Conservation (phyloP, 2,329 filamentous ascomycete species). For the Ophidiomyces ophidiicola region DNA sequence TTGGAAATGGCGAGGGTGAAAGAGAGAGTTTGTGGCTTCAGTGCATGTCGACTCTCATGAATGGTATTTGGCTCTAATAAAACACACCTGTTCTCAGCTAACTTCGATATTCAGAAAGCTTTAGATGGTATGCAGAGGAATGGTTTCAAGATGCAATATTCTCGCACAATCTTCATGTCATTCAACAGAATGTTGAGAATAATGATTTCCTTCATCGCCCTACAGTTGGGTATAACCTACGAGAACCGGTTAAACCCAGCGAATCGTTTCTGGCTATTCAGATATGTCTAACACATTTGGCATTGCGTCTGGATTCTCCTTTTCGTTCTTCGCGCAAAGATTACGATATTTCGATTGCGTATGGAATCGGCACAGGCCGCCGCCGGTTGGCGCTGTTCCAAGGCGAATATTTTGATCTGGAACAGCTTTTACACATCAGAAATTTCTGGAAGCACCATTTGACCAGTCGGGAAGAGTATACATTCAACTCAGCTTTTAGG, state of each 20-base stretch:
- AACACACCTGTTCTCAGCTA: slow-evolving; percentile 18
- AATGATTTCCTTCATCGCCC: slow-evolving; percentile 5
- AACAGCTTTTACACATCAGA: slow-evolving; percentile 28
- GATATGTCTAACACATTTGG: slow-evolving; percentile 24
- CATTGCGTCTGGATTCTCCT: slow-evolving; percentile 21
- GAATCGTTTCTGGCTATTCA: slow-evolving; percentile 19
- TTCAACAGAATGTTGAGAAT: neutral
- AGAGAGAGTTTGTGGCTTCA: slow-evolving; percentile 24
- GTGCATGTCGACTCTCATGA: slow-evolving; percentile 22
- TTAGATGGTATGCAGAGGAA: neutral
- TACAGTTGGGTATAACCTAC: neutral
- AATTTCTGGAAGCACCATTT: slow-evolving; percentile 35
- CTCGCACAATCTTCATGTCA: neutral
- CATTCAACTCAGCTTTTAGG: slow-evolving; percentile 20
- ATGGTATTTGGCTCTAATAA: too few species aligned
- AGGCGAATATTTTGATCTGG: slow-evolving; percentile 20
- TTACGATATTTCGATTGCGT: slow-evolving; percentile 25
- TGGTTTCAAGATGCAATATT: neutral
- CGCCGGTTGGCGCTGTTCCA: slow-evolving; percentile 13
- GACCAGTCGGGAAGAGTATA: slow-evolving; percentile 21
- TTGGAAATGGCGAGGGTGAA: slow-evolving; percentile 19
- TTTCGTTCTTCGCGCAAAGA: slow-evolving; percentile 21
- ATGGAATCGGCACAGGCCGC: slow-evolving; percentile 14
- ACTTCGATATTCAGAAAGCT: slow-evolving; percentile 3
- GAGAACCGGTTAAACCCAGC: slow-evolving; percentile 6